Base-by-base conservation (phyloP, 257 asterid genomes). In the Jasminum sambac region DNA sequence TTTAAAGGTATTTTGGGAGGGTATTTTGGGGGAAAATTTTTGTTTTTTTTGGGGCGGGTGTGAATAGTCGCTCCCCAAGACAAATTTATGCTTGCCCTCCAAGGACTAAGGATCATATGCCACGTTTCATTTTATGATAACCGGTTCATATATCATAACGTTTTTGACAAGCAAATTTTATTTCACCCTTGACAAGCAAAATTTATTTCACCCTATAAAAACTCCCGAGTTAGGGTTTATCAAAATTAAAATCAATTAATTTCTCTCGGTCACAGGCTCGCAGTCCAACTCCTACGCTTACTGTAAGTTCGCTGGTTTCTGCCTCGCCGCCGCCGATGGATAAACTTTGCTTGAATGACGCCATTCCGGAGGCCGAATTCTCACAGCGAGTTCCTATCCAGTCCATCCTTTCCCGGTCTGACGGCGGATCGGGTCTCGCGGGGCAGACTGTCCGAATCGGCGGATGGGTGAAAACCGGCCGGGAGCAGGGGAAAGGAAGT, bases 381-480 rank as follows among this genome's bases (percentile, higher is more conserved):
- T 88, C 96, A 3, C 90, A 89, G 42, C 96, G 97, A n/a, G 97
- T 91, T 37, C 83, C 73, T 60, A 89, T 94, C 80, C 76, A 78
- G 2, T 86, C 92, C 2, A 89, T 94, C n/a, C 66, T 94, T n/a
- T 43, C 83, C 52, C 86, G 92, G 6, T 69, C 87, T 24, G 98
- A 94, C 68, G 89, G 85, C 50, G 98, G 99, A 10, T 85, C 89
- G 2, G 91, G 90, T 1, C 81, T 94, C 52, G 85, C 91, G 0
- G 97, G 96, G 0, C 84, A 80, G 72, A 83, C 78, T 9, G 87
- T 84, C 58, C 80, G 84, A 13, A 83, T 94, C 67, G 97, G 97
- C 0, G 99, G 99, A 42, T 89, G 96, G 99, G 99, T 94, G 24
- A 91, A 88, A 81, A 86, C 97, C 0, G 99, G 99, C 0, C 80